Conservation (phyloP, 2,329 filamentous ascomycete genomes). For the Sporothrix euskadiensis region DNA sequence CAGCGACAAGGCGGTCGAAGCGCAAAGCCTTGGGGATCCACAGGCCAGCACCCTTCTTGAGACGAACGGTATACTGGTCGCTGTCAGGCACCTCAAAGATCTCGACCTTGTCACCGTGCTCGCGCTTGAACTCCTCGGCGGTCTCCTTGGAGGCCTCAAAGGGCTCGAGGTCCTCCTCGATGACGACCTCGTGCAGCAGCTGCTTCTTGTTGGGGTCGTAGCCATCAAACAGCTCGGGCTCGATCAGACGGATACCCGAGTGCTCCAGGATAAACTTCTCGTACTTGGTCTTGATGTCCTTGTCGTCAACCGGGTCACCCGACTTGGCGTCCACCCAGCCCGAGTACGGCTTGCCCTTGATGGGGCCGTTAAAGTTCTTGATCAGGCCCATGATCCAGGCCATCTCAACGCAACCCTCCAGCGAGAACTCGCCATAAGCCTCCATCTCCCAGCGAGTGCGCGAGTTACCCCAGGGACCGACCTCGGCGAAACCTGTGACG, state of each 20-base stretch:
- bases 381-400: conserved; percentile 99
- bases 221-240: conserved; percentile 93
- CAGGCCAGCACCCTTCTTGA: conserved; percentile 93
- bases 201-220: conserved; percentile 99
- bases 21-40: conserved; percentile 96
- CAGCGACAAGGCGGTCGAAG: conserved; percentile 95
- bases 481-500: conserved; percentile 92
- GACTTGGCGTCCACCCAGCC: conserved; percentile 96
- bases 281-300: conserved; percentile 96
- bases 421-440: conserved; percentile 90
- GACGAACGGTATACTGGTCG: conserved; percentile 88
- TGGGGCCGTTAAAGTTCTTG: conserved; percentile 93
- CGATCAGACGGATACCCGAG: conserved; percentile 94
- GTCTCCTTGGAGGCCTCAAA: conserved; percentile 98
- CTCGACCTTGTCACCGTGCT: conserved; percentile 97
- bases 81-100: conserved; percentile 93
- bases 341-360: conserved; percentile 95
- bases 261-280: conserved; percentile 96
- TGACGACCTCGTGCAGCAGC: conserved; percentile 94
- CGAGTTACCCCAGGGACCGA: conserved; percentile 98
- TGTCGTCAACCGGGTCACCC: conserved; percentile 93
- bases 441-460: conserved; percentile 99
- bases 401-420: conserved; percentile 98
- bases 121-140: conserved; percentile 92
- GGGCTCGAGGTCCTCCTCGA: conserved; percentile 93